Percentiles rank a stretch among this genome's conserved stretches.
These are phyloP conservation scores for Yarrowia porcina DNA, from an alignment of 805 yeast species.

Conservation along the genomic window DNA sequence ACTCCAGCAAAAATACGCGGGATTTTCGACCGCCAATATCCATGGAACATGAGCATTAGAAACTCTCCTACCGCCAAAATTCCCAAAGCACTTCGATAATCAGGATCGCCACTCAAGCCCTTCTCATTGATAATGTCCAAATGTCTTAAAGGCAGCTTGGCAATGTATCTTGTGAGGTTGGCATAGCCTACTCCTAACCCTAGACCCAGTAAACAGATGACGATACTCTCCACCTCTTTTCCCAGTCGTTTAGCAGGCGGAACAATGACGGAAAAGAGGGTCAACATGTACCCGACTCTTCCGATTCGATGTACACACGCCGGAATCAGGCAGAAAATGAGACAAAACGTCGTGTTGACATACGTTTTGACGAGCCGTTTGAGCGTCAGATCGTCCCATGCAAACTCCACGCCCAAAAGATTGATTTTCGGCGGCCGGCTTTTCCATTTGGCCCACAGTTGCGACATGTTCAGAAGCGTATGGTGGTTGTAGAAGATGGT, in stretches of 20 bases:
- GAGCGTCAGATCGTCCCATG: constrained; percentile 10
- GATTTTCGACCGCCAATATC: constrained; percentile 49
- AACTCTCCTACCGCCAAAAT: constrained; percentile 47
- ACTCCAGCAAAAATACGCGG: constrained; percentile 32
- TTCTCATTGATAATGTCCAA: not conserved
- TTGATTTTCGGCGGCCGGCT: constrained; percentile 8
- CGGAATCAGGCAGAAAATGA: constrained; percentile 17
- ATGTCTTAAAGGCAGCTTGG: not conserved
- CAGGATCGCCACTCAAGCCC: not conserved
- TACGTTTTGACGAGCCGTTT: constrained; percentile 10
- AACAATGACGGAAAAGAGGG: constrained; percentile 9
- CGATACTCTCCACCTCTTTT: constrained; percentile 1
- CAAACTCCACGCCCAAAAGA: not conserved
- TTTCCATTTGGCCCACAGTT: constrained; percentile 19
- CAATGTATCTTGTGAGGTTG: not conserved
- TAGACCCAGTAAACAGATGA: constrained; percentile 29
- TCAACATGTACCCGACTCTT: constrained; percentile 10
- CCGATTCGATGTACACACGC: constrained; percentile 6
- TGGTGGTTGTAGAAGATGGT: not conserved
- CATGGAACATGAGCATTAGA: constrained; percentile 48
- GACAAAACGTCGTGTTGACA: constrained; percentile 1
- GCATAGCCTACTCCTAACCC: not conserved
- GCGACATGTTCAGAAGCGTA: not conserved
- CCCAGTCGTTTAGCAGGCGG: constrained; percentile 17
- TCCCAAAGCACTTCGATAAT: constrained; percentile 42